Evolutionary conservation across 139 green algal species (phyloP), one percentile per base, ranked within the genome.

Genomic region (Micractinium sp.): DNA sequence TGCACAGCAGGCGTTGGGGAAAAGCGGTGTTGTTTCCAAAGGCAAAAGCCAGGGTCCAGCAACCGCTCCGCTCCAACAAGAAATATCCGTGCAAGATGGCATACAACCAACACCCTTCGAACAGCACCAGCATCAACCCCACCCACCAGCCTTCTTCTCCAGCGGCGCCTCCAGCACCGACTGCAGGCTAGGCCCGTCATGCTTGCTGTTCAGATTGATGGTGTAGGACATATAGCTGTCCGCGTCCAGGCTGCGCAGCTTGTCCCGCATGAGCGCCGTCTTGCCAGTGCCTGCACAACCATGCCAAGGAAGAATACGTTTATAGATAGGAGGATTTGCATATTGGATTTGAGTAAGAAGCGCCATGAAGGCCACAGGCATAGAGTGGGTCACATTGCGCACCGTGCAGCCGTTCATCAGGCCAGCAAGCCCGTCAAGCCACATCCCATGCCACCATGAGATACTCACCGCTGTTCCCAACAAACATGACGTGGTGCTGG

Each of bases 401-500:
- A 35, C 18, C 29, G 5, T 85, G 47, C 3, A n/a, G 47, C 47
- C 47, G 7, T 56, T 56, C 47, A 56, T 9, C 47, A 56, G 5
- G 9, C 9, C 9, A 56, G 47, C 47, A 56, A 56, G 47, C 47
- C 47, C 47, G 9, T 56, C 47, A 56, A 16, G 47, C 9, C 47
- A 9, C 47, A 16, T 9, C 47, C 9, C 9, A 56, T 56, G 9
- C 47, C 67, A 76, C 35, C 15, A 1, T 29, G 0, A 4, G 53
- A 0, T 15, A 80, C 53, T 78, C 85, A 92, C 91, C 91, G 78
- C 95, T 97, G 93, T 96, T 97, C 83, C 96, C 96, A 39, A 98
- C 96, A 93, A 98, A 97, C 96, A 98, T 99, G 60, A 96, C 92
- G 81, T 96, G 95, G 91, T 98, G 95, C 90, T 95, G 95, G 94